These are phyloP conservation scores for Dendrocalamus sinicus DNA, from an alignment of 176 grass and related monocot species.

Conservation along the genomic window DNA sequence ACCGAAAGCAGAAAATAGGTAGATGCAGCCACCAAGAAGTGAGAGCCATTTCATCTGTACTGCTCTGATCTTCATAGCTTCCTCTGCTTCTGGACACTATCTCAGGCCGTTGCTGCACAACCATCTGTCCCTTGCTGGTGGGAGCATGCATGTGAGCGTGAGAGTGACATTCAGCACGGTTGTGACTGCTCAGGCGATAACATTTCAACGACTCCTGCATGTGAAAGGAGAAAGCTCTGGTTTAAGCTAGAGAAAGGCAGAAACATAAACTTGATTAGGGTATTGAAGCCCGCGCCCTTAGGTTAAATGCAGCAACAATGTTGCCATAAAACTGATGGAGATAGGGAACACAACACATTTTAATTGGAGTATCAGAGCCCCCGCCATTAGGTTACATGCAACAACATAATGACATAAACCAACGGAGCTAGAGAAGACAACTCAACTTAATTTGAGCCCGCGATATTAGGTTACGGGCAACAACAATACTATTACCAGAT, in stretches of 20 bases:
- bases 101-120: not conserved
- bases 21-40: not conserved
- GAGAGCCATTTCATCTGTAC: not conserved
- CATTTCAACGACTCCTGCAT: not conserved
- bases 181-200: not conserved
- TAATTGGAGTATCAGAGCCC: not conserved
- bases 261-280: not conserved
- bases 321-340: not conserved
- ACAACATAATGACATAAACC: not conserved
- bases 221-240: not conserved
- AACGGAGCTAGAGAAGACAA: not conserved
- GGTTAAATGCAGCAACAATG: not conserved
- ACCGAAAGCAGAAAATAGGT: slow-evolving; percentile 15
- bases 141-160: slow-evolving; percentile 16
- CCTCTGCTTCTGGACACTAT: not conserved
- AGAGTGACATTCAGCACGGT: not conserved
- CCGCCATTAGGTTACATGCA: not conserved
- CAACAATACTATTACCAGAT: not conserved
- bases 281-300: not conserved
- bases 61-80: not conserved
- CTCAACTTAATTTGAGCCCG: not conserved
- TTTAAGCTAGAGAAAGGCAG: not conserved
- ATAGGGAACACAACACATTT: not conserved
- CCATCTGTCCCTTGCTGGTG: not conserved
- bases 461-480: not conserved